Conservation (phyloP, 2,329 filamentous ascomycete species). For the Coniochaeta sp. region DNA sequence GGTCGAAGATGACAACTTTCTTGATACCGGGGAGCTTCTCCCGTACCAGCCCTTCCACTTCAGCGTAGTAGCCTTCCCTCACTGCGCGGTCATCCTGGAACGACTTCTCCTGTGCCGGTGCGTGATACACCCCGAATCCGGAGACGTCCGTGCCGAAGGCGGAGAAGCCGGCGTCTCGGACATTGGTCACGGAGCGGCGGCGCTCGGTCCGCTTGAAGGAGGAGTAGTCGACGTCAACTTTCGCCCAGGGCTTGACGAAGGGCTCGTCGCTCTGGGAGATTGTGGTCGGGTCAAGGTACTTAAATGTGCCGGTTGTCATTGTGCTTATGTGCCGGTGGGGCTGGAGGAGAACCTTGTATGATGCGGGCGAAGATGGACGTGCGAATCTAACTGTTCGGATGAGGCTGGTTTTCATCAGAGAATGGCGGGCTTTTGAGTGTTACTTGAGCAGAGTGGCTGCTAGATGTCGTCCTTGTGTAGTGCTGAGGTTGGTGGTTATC, state of each 20-base stretch:
- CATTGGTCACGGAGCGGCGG: slow-evolving; percentile 42
- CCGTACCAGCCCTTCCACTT: slow-evolving; percentile 51
- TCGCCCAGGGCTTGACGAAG: slow-evolving; percentile 50
- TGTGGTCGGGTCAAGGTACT: slow-evolving; percentile 51
- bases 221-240: slow-evolving; percentile 54
- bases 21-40: slow-evolving; percentile 47
- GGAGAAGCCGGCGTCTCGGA: slow-evolving; percentile 40
- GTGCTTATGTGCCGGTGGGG: slow-evolving; percentile 4
- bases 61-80: slow-evolving; percentile 50
- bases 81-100: slow-evolving; percentile 52
- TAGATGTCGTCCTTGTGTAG: neutral
- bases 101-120: slow-evolving; percentile 42
- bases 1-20: slow-evolving; percentile 64
- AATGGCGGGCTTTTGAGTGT: too few relatives aligned
- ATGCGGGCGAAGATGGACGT: neutral
- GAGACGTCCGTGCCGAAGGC: slow-evolving; percentile 49
- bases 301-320: slow-evolving; percentile 33
- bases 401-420: neutral
- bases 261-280: slow-evolving; percentile 15
- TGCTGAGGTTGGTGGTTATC: neutral
- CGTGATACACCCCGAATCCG: slow-evolving; percentile 50
- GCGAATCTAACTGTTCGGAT: neutral
- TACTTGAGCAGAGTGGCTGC: too few relatives aligned
- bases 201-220: slow-evolving; percentile 43
- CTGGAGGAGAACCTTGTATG: neutral